These are phyloP conservation scores for Breviolum minutum DNA, from an alignment of 73 alveolate genomes.

Conservation along the genomic window DNA sequence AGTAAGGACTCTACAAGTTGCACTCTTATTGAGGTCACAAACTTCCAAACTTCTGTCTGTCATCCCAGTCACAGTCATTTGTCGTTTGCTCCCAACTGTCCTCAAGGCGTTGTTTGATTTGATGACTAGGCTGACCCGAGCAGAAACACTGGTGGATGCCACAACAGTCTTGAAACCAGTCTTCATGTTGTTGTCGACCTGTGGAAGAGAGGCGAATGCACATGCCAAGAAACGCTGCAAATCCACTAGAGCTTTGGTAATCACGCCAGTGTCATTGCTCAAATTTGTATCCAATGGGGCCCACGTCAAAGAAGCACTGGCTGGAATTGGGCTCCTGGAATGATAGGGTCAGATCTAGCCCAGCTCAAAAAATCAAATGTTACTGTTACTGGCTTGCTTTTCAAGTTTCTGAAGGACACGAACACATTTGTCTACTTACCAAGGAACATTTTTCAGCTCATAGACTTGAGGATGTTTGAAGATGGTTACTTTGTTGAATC, in stretches of 20 bases:
- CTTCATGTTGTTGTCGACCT: not conserved
- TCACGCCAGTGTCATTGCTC: not conserved
- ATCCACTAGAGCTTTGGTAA: not conserved
- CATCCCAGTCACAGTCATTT: not conserved
- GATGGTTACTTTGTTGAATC: not conserved
- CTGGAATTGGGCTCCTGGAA: not conserved
- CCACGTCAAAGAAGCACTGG: constrained; percentile 10
- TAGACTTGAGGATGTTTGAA: too few species aligned
- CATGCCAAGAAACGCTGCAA: not conserved
- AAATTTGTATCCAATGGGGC: not conserved
- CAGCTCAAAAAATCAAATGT: too few species aligned
- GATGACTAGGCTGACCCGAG: not conserved
- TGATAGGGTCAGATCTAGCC: not conserved
- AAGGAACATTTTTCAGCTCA: not conserved
- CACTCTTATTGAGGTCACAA: not conserved
- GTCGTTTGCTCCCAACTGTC: too few species aligned
- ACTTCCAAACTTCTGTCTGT: not conserved
- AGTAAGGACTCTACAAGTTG: not conserved
- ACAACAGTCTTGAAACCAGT: not conserved
- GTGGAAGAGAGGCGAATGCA: not conserved
- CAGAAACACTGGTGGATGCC: not conserved
- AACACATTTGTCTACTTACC: not conserved
- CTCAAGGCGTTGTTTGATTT: not conserved
- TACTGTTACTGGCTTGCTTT: too few species aligned
- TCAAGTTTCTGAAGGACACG: too few species aligned